phyloP scores from a whole-genome alignment of 345 rosid genomes.

The Eutrema yunnanense region DNA sequence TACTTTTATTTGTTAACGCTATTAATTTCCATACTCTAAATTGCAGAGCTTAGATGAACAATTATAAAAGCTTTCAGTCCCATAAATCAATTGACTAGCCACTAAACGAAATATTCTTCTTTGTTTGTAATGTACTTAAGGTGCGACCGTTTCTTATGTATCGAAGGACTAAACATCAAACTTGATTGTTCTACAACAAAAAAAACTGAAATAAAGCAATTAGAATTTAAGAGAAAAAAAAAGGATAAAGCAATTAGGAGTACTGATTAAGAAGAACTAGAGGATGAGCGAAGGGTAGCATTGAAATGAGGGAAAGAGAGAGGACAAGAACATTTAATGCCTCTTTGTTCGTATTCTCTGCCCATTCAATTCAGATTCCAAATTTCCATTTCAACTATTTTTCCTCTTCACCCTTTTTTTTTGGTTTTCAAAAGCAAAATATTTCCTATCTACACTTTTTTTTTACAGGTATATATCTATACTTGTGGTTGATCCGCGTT shows the following conservation, averaged over 20 bases:
- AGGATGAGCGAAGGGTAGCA: slow-evolving; percentile 40
- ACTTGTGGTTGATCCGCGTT: too few species aligned
- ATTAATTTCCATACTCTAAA: neutral
- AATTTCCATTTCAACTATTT: neutral
- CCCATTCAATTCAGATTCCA: slow-evolving; percentile 18
- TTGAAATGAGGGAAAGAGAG: slow-evolving; percentile 54
- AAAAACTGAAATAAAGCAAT: neutral
- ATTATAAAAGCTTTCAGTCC: neutral
- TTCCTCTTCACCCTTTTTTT: neutral
- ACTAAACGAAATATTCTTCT: neutral
- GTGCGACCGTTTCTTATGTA: neutral
- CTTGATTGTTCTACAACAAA: neutral
- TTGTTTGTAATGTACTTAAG: neutral
- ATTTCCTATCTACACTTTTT: neutral
- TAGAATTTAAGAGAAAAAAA: neutral
- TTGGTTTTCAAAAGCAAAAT: neutral
- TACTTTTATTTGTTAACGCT: neutral
- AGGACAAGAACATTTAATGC: slow-evolving; percentile 27
- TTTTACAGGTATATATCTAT: neutral
- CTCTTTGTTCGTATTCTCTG: slow-evolving; percentile 37
- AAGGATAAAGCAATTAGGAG: neutral
- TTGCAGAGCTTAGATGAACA: neutral
- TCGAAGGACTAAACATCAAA: neutral
- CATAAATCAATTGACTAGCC: neutral
- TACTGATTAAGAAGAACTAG: neutral